A percentile compares a stretch with the other conserved stretches of the same genome.
Conservation (phyloP, 768 basidiomycete genomes). For the Kwoniella sp. region DNA sequence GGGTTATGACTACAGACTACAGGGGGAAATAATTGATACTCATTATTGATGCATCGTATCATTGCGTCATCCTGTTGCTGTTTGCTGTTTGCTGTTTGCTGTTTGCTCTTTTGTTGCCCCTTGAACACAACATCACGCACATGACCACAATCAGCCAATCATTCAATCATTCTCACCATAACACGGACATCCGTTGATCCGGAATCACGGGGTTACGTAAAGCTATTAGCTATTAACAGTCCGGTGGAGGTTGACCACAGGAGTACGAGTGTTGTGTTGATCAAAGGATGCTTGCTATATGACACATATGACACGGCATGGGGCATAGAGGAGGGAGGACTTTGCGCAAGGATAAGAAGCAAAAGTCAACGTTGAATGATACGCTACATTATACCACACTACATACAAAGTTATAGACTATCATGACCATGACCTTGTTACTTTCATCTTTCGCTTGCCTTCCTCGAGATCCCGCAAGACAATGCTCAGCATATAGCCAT, state of each 20-base stretch:
- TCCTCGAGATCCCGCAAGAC: background rate
- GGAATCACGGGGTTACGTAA: background rate
- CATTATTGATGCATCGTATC: too few relatives aligned
- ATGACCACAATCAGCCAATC: background rate
- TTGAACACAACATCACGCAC: background rate
- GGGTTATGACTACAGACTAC: too few relatives aligned
- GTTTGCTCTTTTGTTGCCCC: too few relatives aligned
- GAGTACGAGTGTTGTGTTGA: background rate
- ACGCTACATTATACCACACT: background rate
- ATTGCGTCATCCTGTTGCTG: constrained; percentile 1
- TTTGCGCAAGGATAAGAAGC: background rate
- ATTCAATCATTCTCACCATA: background rate
- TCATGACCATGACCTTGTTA: background rate
- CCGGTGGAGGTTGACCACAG: background rate
- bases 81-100: too few relatives aligned
- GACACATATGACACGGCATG: too few relatives aligned
- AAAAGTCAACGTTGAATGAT: background rate
- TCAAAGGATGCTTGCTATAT: background rate
- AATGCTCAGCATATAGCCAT: background rate
- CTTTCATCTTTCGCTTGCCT: background rate
- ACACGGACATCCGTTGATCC: background rate
- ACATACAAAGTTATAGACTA: background rate
- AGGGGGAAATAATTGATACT: too few relatives aligned
- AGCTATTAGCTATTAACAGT: too few relatives aligned
- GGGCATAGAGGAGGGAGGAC: background rate